Conservation (phyloP, 305 asterid species). For the Coffea humblotiana region DNA sequence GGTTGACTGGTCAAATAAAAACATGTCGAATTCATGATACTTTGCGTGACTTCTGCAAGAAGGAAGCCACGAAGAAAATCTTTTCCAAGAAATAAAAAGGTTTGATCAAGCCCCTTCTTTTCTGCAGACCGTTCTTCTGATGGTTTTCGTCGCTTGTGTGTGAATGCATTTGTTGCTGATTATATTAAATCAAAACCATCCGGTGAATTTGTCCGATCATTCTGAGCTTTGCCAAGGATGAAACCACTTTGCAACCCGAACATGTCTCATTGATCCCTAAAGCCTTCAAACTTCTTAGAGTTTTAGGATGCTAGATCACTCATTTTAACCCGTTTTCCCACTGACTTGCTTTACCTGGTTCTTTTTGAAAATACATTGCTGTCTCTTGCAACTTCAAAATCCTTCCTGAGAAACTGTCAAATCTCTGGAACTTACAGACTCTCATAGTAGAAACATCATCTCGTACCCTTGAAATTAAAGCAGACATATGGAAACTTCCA, state of each 20-base stretch:
- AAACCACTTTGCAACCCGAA: neutral
- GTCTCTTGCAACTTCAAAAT: constrained; percentile 20
- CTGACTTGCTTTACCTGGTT: constrained; percentile 9
- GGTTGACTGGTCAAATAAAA: neutral
- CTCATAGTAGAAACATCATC: constrained; percentile 22
- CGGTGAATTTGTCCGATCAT: constrained; percentile 2
- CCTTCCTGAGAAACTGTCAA: constrained; percentile 22
- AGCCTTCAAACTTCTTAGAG: constrained; percentile 13
- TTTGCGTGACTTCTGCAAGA: constrained; percentile 12
- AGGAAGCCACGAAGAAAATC: neutral
- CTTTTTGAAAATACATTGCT: constrained; percentile 32
- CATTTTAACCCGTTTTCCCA: neutral
- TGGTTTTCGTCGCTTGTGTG: neutral
- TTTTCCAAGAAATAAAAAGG: neutral
- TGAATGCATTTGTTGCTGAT: neutral
- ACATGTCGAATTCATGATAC: constrained; percentile 18
- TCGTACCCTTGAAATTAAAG: constrained; percentile 17
- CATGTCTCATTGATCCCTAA: neutral
- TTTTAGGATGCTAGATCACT: constrained; percentile 11
- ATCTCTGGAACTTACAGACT: constrained; percentile 30
- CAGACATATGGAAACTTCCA: neutral
- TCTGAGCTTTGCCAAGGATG: constrained; percentile 1
- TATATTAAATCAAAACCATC: neutral
- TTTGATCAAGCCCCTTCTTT: too few relatives aligned
- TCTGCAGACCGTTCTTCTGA: neutral